Evolutionary conservation across 2,329 filamentous ascomycete species (phyloP).

Genomic region (Penicillium sp.): DNA sequence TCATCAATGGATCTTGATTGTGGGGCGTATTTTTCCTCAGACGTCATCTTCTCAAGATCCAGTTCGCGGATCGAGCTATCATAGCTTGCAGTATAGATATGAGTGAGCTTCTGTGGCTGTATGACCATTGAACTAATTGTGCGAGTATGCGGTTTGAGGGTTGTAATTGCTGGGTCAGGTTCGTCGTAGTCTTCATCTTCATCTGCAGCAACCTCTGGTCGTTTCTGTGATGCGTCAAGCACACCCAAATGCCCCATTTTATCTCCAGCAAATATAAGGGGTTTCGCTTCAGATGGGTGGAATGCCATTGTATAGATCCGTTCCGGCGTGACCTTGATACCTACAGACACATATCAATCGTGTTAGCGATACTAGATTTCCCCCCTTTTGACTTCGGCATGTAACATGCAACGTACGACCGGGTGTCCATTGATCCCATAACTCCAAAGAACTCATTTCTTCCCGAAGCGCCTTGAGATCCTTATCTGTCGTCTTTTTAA

Average conservation of each 20-base stretch:
- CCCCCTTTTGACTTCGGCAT: background rate
- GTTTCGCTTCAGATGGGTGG: conserved; percentile 80
- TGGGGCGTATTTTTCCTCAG: conserved; percentile 77
- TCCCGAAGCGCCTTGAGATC: conserved; percentile 68
- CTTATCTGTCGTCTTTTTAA: conserved; percentile 73
- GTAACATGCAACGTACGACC: conserved; percentile 54
- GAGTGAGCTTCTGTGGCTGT: conserved; percentile 66
- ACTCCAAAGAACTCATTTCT: conserved; percentile 69
- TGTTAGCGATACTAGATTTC: background rate
- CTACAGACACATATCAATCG: conserved; percentile 38
- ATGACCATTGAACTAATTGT: conserved; percentile 86
- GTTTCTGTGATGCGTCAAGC: conserved; percentile 65
- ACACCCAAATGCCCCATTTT: conserved; percentile 89
- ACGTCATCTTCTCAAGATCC: conserved; percentile 75
- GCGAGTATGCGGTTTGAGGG: conserved; percentile 82
- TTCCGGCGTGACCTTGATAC: conserved; percentile 88
- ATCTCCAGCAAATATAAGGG: conserved; percentile 87
- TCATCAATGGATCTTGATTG: conserved; percentile 65
- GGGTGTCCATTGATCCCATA: conserved; percentile 82
- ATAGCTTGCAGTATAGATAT: conserved; percentile 82
- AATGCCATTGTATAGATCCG: conserved; percentile 83
- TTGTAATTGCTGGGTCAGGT: conserved; percentile 74
- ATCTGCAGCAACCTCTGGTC: conserved; percentile 36
- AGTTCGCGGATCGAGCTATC: conserved; percentile 87
- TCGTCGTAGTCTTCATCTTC: conserved; percentile 63